Percentiles rank a stretch among this genome's conserved stretches.
These are phyloP conservation scores for Linnemannia zychae DNA, from an alignment of 192 early-diverging fungal species.

Conservation along the genomic window DNA sequence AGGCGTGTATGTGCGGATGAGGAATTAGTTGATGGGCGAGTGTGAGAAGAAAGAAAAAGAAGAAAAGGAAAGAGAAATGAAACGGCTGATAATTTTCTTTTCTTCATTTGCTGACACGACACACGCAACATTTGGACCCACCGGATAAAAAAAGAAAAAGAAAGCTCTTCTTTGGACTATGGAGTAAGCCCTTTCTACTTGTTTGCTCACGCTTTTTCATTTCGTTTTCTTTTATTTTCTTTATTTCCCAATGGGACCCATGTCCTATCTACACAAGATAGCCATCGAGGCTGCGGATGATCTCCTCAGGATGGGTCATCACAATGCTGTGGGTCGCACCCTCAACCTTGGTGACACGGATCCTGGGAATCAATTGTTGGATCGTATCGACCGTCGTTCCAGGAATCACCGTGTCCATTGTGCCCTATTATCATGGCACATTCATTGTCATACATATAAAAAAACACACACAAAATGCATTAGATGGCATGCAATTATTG, in stretches of 20 bases:
- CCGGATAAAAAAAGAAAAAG: neutral
- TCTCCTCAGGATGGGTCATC: conserved; percentile 36
- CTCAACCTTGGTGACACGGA: conserved; percentile 37
- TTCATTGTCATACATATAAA: neutral
- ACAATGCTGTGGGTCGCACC: conserved; percentile 52
- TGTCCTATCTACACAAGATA: conserved; percentile 13
- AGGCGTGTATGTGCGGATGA: neutral
- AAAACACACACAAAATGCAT: no score
- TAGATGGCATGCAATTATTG: neutral
- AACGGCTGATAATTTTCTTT: neutral
- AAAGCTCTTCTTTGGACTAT: neutral
- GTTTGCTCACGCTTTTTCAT: neutral
- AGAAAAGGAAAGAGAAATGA: conserved; percentile 6
- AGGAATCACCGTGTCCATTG: conserved; percentile 40
- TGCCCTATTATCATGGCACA: conserved; percentile 25
- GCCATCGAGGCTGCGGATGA: conserved; percentile 25
- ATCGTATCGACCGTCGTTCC: conserved; percentile 35
- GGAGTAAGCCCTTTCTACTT: neutral
- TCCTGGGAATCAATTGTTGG: conserved; percentile 33
- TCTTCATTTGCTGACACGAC: neutral
- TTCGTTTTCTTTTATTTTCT: neutral
- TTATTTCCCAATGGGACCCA: neutral
- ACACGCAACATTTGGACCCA: neutral
- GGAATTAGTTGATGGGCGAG: conserved; percentile 13
- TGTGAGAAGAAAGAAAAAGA: conserved; percentile 3